A percentile compares a stretch with the other conserved stretches of the same genome.
phyloP scores from a whole-genome alignment of 768 basidiomycete genomes.

The Rhodosporidiobolus sp. region DNA sequence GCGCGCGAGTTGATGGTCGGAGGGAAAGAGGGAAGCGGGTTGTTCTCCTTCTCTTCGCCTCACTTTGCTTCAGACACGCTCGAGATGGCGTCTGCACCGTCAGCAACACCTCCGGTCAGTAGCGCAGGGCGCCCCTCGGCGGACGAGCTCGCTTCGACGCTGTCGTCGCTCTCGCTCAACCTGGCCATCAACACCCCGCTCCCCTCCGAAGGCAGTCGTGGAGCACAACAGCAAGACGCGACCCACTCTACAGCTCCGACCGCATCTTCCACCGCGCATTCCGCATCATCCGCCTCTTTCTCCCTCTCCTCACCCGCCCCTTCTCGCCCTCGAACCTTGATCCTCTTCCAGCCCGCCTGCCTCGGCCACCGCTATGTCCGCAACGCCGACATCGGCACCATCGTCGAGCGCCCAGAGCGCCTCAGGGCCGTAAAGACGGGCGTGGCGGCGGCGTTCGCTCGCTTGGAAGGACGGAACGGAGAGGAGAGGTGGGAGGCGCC shows the following conservation, averaged over 20 bases:
- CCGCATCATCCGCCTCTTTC: not conserved
- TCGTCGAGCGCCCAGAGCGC: slow-evolving; percentile 89
- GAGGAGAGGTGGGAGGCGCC: slow-evolving; percentile 56
- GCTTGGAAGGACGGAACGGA: slow-evolving; percentile 55
- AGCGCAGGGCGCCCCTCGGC: not conserved
- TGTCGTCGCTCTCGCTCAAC: slow-evolving; percentile 3
- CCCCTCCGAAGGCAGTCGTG: no score
- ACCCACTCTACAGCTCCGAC: not conserved
- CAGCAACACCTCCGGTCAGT: no score
- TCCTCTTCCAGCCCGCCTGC: slow-evolving; percentile 36
- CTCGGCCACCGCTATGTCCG: slow-evolving; percentile 57
- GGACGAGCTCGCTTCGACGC: not conserved
- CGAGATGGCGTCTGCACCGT: no score
- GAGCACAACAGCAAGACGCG: no score
- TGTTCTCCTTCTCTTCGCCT: no score
- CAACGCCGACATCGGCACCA: slow-evolving; percentile 63
- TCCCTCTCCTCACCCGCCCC: not conserved
- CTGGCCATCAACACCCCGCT: not conserved
- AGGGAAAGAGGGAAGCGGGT: no score
- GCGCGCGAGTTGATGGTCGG: no score
- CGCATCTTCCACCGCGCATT: no score
- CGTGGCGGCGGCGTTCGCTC: slow-evolving; percentile 71
- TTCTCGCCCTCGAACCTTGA: not conserved
- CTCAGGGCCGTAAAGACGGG: slow-evolving; percentile 79
- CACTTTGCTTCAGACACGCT: no score